These are phyloP conservation scores for Glycine tomentella DNA, from an alignment of 306 rosid species.

Conservation along the genomic window DNA sequence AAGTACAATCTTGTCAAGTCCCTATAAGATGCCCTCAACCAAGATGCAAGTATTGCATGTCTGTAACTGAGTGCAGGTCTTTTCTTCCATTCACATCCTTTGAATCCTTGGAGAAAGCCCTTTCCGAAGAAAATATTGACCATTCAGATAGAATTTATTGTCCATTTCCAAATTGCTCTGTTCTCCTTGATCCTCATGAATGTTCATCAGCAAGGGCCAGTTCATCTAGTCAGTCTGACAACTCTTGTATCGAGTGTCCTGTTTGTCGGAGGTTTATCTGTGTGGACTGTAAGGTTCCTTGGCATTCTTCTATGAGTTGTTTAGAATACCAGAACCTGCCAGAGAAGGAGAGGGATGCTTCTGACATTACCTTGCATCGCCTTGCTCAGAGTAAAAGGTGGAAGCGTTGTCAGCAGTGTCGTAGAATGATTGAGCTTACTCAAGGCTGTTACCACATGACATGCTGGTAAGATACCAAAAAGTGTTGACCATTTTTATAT, in stretches of 20 bases:
- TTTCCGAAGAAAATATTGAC: slow-evolving; percentile 64
- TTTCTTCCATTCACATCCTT: slow-evolving; percentile 81
- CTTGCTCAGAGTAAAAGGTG: slow-evolving; percentile 81
- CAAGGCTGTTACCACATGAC: slow-evolving; percentile 95
- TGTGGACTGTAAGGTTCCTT: slow-evolving; percentile 83
- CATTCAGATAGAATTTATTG: slow-evolving; percentile 76
- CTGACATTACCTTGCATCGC: slow-evolving; percentile 74
- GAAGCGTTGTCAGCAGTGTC: slow-evolving; percentile 95
- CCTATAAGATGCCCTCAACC: slow-evolving; percentile 88
- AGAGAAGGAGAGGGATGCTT: slow-evolving; percentile 79
- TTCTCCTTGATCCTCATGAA: slow-evolving; percentile 74
- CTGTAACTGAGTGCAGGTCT: slow-evolving; percentile 68
- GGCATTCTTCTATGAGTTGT: slow-evolving; percentile 93
- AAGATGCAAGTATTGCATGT: slow-evolving; percentile 78
- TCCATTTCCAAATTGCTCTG: slow-evolving; percentile 88
- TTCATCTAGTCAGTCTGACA: slow-evolving; percentile 86
- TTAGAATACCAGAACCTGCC: slow-evolving; percentile 80
- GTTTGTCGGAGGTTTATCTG: slow-evolving; percentile 87
- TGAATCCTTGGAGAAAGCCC: slow-evolving; percentile 72
- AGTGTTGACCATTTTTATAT: slow-evolving; percentile 19
- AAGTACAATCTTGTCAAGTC: slow-evolving; percentile 75
- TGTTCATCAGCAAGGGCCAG: slow-evolving; percentile 73
- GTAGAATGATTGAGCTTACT: slow-evolving; percentile 80
- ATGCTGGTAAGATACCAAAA: slow-evolving; percentile 75
- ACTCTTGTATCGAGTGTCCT: slow-evolving; percentile 85